These are phyloP conservation scores for Stylosanthes scabra DNA, from an alignment of 331 rosid genomes.

Conservation along the genomic window DNA sequence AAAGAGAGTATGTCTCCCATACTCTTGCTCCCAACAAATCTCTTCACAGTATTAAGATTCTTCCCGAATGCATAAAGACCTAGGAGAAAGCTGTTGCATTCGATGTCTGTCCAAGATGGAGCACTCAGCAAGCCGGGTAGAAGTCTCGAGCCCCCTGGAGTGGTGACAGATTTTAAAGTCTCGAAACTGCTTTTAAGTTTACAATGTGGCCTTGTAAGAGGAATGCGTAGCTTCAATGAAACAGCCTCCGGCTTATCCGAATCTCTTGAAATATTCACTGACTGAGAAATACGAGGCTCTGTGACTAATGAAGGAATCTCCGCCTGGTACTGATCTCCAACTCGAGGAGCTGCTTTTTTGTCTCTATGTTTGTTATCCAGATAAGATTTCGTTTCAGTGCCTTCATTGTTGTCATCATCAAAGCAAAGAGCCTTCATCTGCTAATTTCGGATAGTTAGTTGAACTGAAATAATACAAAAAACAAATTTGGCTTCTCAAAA, in stretches of 20 bases:
- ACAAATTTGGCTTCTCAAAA: too few species aligned
- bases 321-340: constrained; percentile 72
- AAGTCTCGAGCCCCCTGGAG: constrained; percentile 34
- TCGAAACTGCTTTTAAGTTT: constrained; percentile 26
- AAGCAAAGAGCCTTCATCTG: constrained; percentile 50
- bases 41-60: constrained; percentile 55
- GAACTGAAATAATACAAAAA: background rate
- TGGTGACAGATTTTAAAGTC: constrained; percentile 31
- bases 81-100: constrained; percentile 61
- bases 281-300: constrained; percentile 34
- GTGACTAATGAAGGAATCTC: constrained; percentile 51
- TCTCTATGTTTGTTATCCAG: constrained; percentile 45
- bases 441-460: constrained; percentile 23
- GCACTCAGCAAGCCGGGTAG: constrained; percentile 41
- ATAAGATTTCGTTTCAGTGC: constrained; percentile 38
- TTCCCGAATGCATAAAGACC: constrained; percentile 73
- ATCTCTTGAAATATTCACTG: constrained; percentile 34
- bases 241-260: constrained; percentile 39
- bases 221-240: constrained; percentile 41
- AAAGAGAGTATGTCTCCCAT: constrained; percentile 63
- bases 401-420: constrained; percentile 29
- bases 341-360: constrained; percentile 49
- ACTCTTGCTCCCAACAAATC: constrained; percentile 57
- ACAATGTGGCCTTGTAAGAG: constrained; percentile 43
- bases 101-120: constrained; percentile 56